Evolutionary conservation across 495 filamentous ascomycete genomes (phyloP), one percentile per base, ranked within the genome.

Genomic region (Mycothermus thermophilus): DNA sequence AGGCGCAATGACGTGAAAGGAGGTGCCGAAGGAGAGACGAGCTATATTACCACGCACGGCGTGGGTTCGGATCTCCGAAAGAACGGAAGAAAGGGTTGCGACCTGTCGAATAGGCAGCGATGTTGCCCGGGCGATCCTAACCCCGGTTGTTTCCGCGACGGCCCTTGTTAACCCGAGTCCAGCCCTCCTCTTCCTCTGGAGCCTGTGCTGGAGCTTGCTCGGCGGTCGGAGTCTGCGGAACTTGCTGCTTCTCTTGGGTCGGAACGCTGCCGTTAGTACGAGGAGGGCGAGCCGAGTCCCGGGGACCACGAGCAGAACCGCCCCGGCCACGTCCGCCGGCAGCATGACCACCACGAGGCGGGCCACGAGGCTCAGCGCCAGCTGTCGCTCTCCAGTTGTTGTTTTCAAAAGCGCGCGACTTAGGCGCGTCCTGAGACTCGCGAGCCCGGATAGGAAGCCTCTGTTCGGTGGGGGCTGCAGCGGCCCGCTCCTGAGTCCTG

Each of bases 111-210:
- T n/a, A n/a, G n/a, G n/a, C n/a, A n/a, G n/a, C n/a, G n/a, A n/a
- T n/a, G n/a, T n/a, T n/a, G n/a, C n/a, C n/a, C n/a, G n/a, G 21
- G 10, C n/a, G 31, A 8, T 27, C 16, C n/a, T 15, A 24, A 40
- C 17, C 28, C 34, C 58, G 59, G 26, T 48, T 42, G 42, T 47
- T 40, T 20, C 25, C 18, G 21, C 59, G 55, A 42, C 67, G 61
- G 18, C 62, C 60, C 32, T 48, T 54, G 43, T 68, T 69, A 52
- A 63, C 71, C 17, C 70, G 43, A 52, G 79, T 85, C 79, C 81
- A 83, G 40, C 79, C 79, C 44, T 84, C 81, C 16, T 77, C 76
- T 38, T 82, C 77, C 4, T 55, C 57, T 21, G 57, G 40, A 8
- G 52, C 48, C 3, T 48, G 49, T 6, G 51, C 11, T 7, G 51